Evolutionary conservation across 2,329 filamentous ascomycete genomes (phyloP), one percentile per base, ranked within the genome.

Genomic region (Cladobotryum protrusum): DNA sequence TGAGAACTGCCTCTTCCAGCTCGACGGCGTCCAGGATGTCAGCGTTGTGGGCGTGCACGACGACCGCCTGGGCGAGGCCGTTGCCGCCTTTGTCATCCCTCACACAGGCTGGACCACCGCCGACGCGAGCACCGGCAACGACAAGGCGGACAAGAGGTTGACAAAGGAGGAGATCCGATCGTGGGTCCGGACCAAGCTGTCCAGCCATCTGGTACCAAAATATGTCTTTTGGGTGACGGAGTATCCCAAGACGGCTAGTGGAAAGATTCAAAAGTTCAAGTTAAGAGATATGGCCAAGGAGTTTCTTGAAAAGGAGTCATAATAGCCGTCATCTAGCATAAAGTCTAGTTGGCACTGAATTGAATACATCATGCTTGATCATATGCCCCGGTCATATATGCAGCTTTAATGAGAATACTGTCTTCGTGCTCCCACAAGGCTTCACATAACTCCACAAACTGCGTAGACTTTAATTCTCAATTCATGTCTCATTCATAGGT

Each of bases 201-300:
- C 78, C 29, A 82, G 81, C 56, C 87, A 92, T 67, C 81, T 96
- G 63, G 88, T 88, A 47, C 92, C 92, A 0, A 93, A 87, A 68
- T 82, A 92, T 63, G 79, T 97, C n/a, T 96, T 96, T 64, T 96
- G 87, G 79, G 75, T 87, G 0, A 77, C 84, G 1, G 80, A 83
- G n/a, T 95, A 88, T 64, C 92, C 92, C 17, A 96, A 96, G 78
- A 99, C 93, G 34, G 87, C 90, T 5, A 96, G 89, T 65, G 92
- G 92, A 19, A 99, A 99, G 79, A 91, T 97, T 49, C 89, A 96
- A 72, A 96, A 97, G 72, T 96, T 87, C 65, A 92, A 86, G 72
- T 67, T 97, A 60, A 79, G 81, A 61, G 86, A 90, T 14, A 72
- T 77, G 61, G 91, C 75, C 1, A 67, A 63, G 57, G 64, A 69